Evolutionary conservation across 768 basidiomycete genomes (phyloP).

Genomic region (Melanogaster broomeanus): DNA sequence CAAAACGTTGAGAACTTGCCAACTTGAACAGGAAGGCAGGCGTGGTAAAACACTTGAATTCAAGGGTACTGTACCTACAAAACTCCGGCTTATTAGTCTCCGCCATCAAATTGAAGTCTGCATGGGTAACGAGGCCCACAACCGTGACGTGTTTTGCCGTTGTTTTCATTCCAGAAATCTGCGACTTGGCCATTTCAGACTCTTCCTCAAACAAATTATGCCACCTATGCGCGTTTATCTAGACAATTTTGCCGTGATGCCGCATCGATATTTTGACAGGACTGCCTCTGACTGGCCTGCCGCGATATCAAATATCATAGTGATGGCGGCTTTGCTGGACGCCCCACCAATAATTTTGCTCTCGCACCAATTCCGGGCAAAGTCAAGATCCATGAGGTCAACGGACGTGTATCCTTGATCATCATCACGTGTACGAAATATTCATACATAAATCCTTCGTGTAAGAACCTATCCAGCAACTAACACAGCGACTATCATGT

Average conservation of each 20-base stretch:
- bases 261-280: too few species aligned
- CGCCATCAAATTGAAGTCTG: neutral
- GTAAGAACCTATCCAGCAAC: neutral
- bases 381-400: neutral
- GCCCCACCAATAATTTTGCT: neutral
- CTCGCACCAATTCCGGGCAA: slow-evolving; percentile 1
- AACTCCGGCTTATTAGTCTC: too few species aligned
- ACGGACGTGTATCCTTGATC: neutral
- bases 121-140: neutral
- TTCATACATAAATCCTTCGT: slow-evolving; percentile 12
- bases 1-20: too few species aligned
- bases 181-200: neutral
- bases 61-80: too few species aligned
- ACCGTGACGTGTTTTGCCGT: neutral
- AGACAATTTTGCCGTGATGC: too few species aligned
- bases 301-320: neutral
- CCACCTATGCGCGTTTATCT: too few species aligned
- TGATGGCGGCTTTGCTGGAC: neutral
- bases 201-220: neutral
- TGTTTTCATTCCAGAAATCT: neutral
- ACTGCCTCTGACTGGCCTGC: too few species aligned
- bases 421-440: slow-evolving; percentile 16
- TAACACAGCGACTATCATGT: slow-evolving; percentile 13
- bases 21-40: too few species aligned
- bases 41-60: too few species aligned